Conservation (phyloP, 2,329 filamentous ascomycete species). For the Trichoderma sp. region DNA sequence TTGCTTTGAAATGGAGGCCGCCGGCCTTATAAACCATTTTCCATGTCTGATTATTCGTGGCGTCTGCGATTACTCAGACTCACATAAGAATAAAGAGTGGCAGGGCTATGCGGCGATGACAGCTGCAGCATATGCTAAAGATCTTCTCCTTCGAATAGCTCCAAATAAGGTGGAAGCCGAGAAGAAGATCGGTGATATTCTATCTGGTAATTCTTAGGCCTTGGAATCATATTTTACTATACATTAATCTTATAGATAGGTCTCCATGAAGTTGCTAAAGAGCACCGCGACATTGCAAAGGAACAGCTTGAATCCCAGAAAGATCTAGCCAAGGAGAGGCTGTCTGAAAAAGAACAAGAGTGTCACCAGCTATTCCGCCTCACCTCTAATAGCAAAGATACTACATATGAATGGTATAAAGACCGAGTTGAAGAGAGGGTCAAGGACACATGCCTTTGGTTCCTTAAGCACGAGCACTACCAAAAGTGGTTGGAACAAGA, state of each 20-base stretch:
- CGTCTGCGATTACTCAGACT: neutral
- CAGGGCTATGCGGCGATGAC: neutral
- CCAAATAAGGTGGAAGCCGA: neutral
- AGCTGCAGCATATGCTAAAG: neutral
- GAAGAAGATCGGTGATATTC: neutral
- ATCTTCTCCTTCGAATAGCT: neutral
- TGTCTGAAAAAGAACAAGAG: neutral
- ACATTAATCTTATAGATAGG: neutral
- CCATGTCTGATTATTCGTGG: neutral
- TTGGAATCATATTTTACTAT: too few relatives aligned
- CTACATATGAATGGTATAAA: slow-evolving; percentile 38
- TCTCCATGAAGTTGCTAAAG: neutral
- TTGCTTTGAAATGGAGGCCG: neutral
- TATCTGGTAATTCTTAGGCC: too few relatives aligned
- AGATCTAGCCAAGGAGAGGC: neutral
- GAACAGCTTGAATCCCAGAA: neutral
- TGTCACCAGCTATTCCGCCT: slow-evolving; percentile 28
- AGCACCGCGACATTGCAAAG: neutral
- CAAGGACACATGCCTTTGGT: slow-evolving; percentile 38
- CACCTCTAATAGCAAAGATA: neutral
- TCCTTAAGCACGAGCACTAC: slow-evolving; percentile 37
- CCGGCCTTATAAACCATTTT: neutral
- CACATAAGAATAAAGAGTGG: neutral
- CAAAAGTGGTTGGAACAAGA: slow-evolving; percentile 34
- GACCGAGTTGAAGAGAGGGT: slow-evolving; percentile 25